Percentiles rank a stretch among this genome's conserved stretches.
Evolutionary conservation across 306 rosid genomes (phyloP).

Genomic region (Vigna radiata): DNA sequence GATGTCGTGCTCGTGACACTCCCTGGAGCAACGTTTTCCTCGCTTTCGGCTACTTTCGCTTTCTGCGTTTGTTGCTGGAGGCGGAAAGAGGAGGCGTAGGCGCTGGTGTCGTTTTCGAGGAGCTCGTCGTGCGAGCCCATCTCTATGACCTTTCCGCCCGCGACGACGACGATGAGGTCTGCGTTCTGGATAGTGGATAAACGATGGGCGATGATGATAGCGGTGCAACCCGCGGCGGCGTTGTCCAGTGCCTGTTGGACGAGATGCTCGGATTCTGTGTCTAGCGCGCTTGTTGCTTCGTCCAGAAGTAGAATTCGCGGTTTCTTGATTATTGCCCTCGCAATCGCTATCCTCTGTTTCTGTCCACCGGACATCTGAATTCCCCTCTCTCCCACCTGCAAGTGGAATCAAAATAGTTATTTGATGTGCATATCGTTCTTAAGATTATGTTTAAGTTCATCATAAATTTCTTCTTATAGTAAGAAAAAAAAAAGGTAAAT

Average conservation of each 20-base stretch:
- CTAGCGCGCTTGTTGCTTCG: conserved; percentile 80
- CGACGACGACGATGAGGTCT: conserved; percentile 49
- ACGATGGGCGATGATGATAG: conserved; percentile 68
- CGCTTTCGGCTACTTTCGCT: neutral
- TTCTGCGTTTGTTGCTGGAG: conserved; percentile 45
- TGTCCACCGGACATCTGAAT: conserved; percentile 73
- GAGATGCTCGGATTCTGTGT: conserved; percentile 56
- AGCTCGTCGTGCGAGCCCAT: conserved; percentile 52
- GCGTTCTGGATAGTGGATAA: conserved; percentile 64
- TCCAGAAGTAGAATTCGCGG: conserved; percentile 64
- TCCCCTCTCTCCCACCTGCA: conserved; percentile 67
- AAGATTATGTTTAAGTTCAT: too few relatives aligned
- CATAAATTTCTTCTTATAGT: too few relatives aligned
- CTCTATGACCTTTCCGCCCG: conserved; percentile 47
- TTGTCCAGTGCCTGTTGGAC: conserved; percentile 69
- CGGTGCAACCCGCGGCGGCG: conserved; percentile 56
- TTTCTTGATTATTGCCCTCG: conserved; percentile 60
- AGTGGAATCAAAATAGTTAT: neutral
- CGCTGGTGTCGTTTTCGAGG: conserved; percentile 25
- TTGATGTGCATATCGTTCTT: too few relatives aligned
- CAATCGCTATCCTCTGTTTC: conserved; percentile 73
- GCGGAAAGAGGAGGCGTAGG: conserved; percentile 45
- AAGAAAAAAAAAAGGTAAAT: too few relatives aligned
- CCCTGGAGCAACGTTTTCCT: neutral
- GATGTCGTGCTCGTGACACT: neutral